Evolutionary conservation across 768 basidiomycete species (phyloP).

Genomic region (Lactarius trivialis): DNA sequence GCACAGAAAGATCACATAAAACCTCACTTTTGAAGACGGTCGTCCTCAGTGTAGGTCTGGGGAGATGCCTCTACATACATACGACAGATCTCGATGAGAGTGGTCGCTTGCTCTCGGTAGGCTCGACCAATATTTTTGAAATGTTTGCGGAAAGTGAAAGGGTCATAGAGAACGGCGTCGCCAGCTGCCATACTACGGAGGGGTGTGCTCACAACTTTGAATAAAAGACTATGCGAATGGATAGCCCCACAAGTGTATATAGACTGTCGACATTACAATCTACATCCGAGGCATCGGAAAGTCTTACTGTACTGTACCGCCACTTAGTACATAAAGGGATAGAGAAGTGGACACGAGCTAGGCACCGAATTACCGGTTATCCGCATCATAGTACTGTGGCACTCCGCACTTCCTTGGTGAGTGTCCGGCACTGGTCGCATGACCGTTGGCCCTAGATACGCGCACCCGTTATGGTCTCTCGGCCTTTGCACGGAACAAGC

Average conservation of each 20-base stretch:
- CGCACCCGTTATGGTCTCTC: neutral
- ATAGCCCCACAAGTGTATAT: neutral
- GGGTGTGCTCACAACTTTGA: neutral
- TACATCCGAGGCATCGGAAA: neutral
- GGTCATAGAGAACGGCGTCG: neutral
- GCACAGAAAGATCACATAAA: neutral
- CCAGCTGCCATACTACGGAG: neutral
- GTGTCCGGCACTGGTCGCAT: neutral
- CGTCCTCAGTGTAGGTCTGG: neutral
- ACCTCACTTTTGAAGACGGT: neutral
- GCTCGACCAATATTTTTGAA: neutral
- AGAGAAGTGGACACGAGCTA: neutral
- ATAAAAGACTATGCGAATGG: neutral
- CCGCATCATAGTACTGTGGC: neutral
- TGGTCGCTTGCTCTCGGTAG: neutral
- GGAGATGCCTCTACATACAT: neutral
- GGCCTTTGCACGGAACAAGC: neutral
- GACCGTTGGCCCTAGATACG: too few species aligned
- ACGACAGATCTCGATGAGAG: slow-evolving; percentile 1
- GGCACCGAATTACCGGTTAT: neutral
- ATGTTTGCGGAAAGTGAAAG: neutral
- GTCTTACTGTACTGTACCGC: too few species aligned
- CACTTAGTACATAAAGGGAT: neutral
- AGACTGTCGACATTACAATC: neutral
- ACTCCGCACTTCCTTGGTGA: neutral